A percentile compares a stretch with the other conserved stretches of the same genome.
phyloP scores from a whole-genome alignment of 2,329 filamentous ascomycete genomes.

The Sporothrix pseudoabietina region DNA sequence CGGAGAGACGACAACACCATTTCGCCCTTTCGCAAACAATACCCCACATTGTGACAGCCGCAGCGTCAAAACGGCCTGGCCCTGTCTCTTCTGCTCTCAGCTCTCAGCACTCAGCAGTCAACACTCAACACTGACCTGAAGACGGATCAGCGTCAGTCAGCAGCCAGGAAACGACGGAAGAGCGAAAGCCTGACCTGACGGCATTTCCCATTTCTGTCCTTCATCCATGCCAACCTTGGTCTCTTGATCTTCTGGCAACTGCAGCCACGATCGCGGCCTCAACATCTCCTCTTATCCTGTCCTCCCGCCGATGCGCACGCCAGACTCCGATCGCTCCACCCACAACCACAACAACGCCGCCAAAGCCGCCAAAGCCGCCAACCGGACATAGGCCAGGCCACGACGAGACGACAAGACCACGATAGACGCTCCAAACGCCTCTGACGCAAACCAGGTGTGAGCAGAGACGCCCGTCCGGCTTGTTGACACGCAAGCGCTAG shows the following conservation, averaged over 20 bases:
- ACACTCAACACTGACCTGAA: not conserved
- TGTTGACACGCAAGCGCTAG: not conserved
- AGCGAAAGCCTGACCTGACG: slow-evolving; percentile 21
- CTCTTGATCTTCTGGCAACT: not conserved
- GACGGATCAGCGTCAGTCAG: slow-evolving; percentile 18
- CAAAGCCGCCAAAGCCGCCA: not conserved
- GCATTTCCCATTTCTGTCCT: not conserved
- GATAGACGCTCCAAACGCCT: not conserved
- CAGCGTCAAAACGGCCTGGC: slow-evolving; percentile 21
- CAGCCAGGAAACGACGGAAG: slow-evolving; percentile 22
- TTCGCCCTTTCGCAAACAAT: slow-evolving; percentile 24
- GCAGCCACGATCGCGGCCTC: not conserved
- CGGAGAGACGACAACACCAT: not conserved
- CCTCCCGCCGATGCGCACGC: not conserved
- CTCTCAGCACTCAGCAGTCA: too few species aligned
- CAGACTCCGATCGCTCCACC: slow-evolving; percentile 22
- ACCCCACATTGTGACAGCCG: slow-evolving; percentile 31
- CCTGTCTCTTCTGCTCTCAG: not conserved
- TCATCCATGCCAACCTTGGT: not conserved
- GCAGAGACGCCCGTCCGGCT: not conserved
- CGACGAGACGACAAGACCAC: not conserved
- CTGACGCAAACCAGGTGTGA: not conserved
- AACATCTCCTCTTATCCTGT: not conserved
- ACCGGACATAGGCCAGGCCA: not conserved
- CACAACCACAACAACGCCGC: not conserved